These are phyloP conservation scores for Blastobotrys serpentis DNA, from an alignment of 1,139 yeast genomes.

Conservation along the genomic window DNA sequence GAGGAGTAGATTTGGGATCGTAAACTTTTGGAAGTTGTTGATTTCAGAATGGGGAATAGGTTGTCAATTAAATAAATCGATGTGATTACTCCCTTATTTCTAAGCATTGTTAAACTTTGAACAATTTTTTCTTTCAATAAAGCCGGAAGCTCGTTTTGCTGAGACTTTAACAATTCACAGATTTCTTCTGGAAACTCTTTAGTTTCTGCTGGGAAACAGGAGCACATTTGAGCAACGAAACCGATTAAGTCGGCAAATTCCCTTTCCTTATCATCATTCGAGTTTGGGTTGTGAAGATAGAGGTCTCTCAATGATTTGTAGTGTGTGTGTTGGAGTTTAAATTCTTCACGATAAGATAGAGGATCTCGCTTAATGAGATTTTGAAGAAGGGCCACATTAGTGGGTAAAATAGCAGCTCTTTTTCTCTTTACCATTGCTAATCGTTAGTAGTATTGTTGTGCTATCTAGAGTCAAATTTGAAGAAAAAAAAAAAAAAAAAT, in stretches of 20 bases:
- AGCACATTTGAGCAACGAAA: constrained; percentile 86
- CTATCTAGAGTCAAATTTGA: background rate
- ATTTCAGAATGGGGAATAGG: constrained; percentile 74
- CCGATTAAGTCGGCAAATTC: constrained; percentile 86
- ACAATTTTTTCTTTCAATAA: constrained; percentile 89
- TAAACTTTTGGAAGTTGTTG: constrained; percentile 75
- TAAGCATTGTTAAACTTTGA: constrained; percentile 81
- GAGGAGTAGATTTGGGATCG: constrained; percentile 81
- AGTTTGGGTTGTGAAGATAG: constrained; percentile 60
- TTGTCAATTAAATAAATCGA: constrained; percentile 83
- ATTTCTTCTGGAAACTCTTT: constrained; percentile 79
- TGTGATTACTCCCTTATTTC: constrained; percentile 79
- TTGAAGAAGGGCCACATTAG: constrained; percentile 85
- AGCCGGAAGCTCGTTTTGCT: constrained; percentile 79
- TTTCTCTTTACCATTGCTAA: constrained; percentile 89
- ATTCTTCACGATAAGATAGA: constrained; percentile 83
- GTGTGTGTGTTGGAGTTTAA: constrained; percentile 86
- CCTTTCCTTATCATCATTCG: constrained; percentile 48
- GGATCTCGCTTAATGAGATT: constrained; percentile 94
- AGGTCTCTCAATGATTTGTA: constrained; percentile 88
- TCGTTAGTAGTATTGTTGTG: too few relatives aligned
- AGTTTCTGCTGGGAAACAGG: constrained; percentile 88
- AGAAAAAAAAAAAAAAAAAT: background rate
- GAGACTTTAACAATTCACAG: constrained; percentile 61
- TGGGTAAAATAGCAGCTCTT: constrained; percentile 90